phyloP scores from a whole-genome alignment of 768 basidiomycete genomes.

The Suillus decipiens region DNA sequence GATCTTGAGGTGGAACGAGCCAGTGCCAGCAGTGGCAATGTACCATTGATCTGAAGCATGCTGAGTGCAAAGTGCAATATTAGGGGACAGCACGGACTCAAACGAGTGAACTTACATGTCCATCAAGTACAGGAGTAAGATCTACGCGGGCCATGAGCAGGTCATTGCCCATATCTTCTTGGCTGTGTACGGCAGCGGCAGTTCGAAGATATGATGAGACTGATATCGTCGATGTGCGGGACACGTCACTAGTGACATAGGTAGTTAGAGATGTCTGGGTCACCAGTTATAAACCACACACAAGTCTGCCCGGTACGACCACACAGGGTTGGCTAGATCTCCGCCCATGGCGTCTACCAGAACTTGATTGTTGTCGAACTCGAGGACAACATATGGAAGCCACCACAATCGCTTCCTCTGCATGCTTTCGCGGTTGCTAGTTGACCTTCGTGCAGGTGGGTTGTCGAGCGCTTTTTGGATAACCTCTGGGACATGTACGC shows the following conservation, averaged over 20 bases:
- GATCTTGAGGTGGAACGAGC: conserved; percentile 94
- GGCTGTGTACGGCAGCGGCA: conserved; percentile 64
- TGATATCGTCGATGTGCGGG: conserved; percentile 88
- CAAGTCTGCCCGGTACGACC: conserved; percentile 98
- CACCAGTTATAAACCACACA: conserved; percentile 43
- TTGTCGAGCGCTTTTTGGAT: conserved; percentile 81
- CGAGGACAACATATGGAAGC: conserved; percentile 96
- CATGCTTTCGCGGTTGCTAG: conserved; percentile 85
- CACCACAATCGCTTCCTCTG: conserved; percentile 93
- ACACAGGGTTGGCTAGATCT: conserved; percentile 85
- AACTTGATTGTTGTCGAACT: conserved; percentile 98
- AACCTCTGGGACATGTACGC: conserved; percentile 76
- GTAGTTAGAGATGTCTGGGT: conserved; percentile 11
- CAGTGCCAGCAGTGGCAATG: conserved; percentile 76
- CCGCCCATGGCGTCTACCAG: conserved; percentile 95
- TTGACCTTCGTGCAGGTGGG: conserved; percentile 54
- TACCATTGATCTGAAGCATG: conserved; percentile 93
- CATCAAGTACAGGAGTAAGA: conserved; percentile 80
- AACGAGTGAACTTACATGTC: conserved; percentile 51
- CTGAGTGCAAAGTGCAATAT: conserved; percentile 35
- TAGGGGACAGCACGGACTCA: conserved; percentile 16
- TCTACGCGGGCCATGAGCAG: conserved; percentile 91
- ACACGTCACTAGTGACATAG: conserved; percentile 76
- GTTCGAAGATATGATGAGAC: conserved; percentile 92
- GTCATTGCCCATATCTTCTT: conserved; percentile 98